Base-by-base conservation (phyloP, 345 rosid species). In the Cochlearia excelsa region DNA sequence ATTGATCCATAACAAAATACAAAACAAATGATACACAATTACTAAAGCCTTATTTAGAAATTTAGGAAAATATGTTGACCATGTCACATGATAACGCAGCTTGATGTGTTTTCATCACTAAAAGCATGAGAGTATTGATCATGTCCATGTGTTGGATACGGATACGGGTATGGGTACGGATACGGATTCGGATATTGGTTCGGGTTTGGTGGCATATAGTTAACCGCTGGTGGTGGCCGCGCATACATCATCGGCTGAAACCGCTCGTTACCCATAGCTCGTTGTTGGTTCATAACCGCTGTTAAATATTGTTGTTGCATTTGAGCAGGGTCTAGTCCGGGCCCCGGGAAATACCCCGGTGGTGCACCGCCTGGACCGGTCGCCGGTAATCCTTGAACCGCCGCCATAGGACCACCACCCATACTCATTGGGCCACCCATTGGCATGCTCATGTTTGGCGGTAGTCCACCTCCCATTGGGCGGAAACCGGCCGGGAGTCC, bases 231-330 rank as follows among this genome's bases (percentile, higher is more conserved):
- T 0, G 92, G 96, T 23, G 87, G 95, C 68, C 88, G 68, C 3
- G 93, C 95, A 34, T 88, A 88, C 95, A 88, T 88, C 86, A 92
- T 70, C 26, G 81, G 98, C 66, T 88, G 96, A 77, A 81, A 88
- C 77, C 98, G 75, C 28, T 88, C 95, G 45, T 62, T 67, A 1
- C 90, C 98, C 80, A 80, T 78, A 0, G 89, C 86, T 26, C 92
- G 78, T 58, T 87, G 96, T 62, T 92, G 98, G 75, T 86, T 84
- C 96, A 92, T 88, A 70, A 92, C 51, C 2, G 92, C 87, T 2
- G 89, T 82, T 67, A 92, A 29, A 62, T 81, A 83, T 50, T 83
- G 77, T 45, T 73, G 96, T 0, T 80, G 85, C 39, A 78, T 82
- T 47, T 78, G 88, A 40, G 72, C 79, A 0, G 94, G 91, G 38